phyloP scores from a whole-genome alignment of 495 filamentous ascomycete genomes.

The Aspergillus kassunensis region DNA sequence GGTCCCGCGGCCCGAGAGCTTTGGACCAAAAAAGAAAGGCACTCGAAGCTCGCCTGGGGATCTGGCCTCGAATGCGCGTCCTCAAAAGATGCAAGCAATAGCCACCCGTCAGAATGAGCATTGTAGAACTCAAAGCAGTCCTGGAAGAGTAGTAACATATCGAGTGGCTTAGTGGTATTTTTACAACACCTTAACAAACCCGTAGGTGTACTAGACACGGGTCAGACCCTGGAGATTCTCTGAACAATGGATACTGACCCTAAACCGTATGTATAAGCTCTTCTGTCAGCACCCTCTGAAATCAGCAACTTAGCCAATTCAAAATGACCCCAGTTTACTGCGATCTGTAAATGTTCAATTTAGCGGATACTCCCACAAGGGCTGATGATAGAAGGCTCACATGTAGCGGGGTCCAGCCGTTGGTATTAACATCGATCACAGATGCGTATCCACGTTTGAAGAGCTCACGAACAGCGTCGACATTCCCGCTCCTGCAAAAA shows the following conservation, averaged over 20 bases:
- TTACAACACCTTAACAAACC: background rate
- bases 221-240: too few species aligned
- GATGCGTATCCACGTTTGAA: background rate
- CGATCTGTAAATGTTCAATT: background rate
- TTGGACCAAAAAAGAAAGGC: too few species aligned
- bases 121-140: slow-evolving; percentile 1
- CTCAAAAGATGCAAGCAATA: too few species aligned
- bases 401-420: background rate
- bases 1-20: too few species aligned
- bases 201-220: background rate
- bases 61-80: too few species aligned
- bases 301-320: background rate
- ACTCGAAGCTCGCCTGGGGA: too few species aligned
- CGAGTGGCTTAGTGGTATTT: background rate
- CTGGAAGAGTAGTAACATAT: background rate
- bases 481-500: slow-evolving; percentile 1
- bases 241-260: too few species aligned
- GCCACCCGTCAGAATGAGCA: background rate
- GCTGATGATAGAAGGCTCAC: too few species aligned
- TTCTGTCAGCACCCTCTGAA: background rate
- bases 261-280: background rate
- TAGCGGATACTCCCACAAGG: background rate
- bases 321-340: background rate
- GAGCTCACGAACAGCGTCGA: background rate
- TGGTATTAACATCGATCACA: background rate